These are phyloP conservation scores for Globisporangium carolinianum DNA, from an alignment of 352 stramenopile genomes.

Conservation along the genomic window DNA sequence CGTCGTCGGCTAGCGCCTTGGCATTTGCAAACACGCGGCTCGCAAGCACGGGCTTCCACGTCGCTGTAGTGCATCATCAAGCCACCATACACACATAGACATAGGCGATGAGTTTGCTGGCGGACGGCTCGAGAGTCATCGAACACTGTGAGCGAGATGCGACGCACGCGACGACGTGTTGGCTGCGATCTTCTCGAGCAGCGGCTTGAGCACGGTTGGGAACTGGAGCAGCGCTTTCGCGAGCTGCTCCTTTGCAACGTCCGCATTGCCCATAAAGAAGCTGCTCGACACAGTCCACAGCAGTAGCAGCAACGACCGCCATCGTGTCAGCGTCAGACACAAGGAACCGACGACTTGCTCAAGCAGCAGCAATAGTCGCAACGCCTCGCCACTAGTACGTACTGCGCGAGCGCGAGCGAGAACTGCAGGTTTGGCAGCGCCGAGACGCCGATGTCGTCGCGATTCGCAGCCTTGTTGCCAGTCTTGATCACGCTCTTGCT, in stretches of 20 bases:
- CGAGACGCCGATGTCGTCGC: conserved; percentile 19
- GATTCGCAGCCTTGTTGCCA: conserved; percentile 11
- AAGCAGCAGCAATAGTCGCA: too few species aligned
- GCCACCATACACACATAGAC: background rate
- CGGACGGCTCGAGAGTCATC: too few species aligned
- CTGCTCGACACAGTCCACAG: conserved; percentile 14
- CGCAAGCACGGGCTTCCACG: conserved; percentile 66
- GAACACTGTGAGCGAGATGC: too few species aligned
- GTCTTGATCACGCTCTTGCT: conserved; percentile 11
- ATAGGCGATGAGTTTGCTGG: too few species aligned
- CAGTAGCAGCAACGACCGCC: background rate
- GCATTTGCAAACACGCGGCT: conserved; percentile 78
- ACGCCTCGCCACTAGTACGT: conserved; percentile 8
- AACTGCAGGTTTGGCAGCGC: conserved; percentile 70
- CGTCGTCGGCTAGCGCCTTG: conserved; percentile 44
- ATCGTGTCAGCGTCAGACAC: background rate
- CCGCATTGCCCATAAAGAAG: conserved; percentile 55
- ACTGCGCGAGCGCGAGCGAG: conserved; percentile 70
- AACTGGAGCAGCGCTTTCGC: conserved; percentile 57
- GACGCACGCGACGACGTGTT: conserved; percentile 57
- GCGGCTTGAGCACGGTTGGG: conserved; percentile 57
- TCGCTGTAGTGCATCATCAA: conserved; percentile 19
- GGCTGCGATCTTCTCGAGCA: conserved; percentile 69
- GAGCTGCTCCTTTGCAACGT: conserved; percentile 52
- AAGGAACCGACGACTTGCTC: too few species aligned